phyloP scores from a whole-genome alignment of 2,329 filamentous ascomycete species.

The Corinectria fuckeliana region DNA sequence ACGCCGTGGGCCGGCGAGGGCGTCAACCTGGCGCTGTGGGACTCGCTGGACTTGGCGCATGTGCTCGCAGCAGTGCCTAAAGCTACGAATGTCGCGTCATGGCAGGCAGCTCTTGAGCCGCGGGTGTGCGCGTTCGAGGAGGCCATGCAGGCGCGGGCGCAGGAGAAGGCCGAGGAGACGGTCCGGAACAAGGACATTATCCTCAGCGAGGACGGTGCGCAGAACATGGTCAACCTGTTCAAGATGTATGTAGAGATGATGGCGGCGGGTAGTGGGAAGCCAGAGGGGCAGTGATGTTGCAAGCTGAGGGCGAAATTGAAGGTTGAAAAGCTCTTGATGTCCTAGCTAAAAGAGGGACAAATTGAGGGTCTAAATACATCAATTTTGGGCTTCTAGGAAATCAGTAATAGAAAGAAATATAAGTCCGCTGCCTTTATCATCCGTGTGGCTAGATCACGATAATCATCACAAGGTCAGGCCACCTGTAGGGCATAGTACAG shows the following conservation, averaged over 20 bases:
- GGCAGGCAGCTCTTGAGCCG: background rate
- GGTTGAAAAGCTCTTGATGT: too few relatives aligned
- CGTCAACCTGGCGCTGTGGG: constrained; percentile 59
- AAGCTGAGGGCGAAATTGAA: too few relatives aligned
- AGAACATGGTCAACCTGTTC: background rate
- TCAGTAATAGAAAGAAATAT: too few relatives aligned
- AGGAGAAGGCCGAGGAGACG: constrained; percentile 10
- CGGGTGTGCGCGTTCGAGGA: constrained; percentile 1
- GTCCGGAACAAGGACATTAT: constrained; percentile 6
- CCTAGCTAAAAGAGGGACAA: too few relatives aligned
- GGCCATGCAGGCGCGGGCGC: background rate
- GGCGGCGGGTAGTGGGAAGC: background rate
- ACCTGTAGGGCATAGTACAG: too few relatives aligned
- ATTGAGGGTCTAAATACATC: too few relatives aligned
- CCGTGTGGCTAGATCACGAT: too few relatives aligned
- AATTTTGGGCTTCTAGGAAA: too few relatives aligned
- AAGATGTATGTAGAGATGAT: background rate
- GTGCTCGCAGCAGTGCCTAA: background rate
- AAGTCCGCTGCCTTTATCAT: too few relatives aligned
- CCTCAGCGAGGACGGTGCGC: constrained; percentile 6
- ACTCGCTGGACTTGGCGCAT: constrained; percentile 52
- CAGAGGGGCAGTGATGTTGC: background rate
- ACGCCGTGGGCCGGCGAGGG: constrained; percentile 59
- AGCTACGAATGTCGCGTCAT: background rate
- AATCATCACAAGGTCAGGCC: too few relatives aligned